phyloP scores from a whole-genome alignment of 176 grass and related monocot genomes.

The Oryza punctata region DNA sequence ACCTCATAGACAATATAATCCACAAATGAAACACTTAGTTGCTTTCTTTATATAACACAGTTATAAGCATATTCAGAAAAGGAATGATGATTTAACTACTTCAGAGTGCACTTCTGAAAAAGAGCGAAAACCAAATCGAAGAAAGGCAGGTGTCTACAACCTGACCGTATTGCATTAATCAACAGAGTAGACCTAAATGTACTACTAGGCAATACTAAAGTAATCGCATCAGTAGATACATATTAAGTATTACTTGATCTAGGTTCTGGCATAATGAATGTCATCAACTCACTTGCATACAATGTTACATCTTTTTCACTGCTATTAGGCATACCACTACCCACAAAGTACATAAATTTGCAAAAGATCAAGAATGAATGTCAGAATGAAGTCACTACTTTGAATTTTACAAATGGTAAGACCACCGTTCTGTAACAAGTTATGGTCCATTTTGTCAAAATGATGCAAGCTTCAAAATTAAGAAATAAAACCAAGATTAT shows the following conservation, averaged over 20 bases:
- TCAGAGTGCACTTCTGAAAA: neutral
- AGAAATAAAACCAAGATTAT: constrained; percentile 7
- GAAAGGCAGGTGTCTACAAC: neutral
- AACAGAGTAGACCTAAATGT: constrained; percentile 16
- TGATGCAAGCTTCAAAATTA: constrained; percentile 1
- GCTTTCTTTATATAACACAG: neutral
- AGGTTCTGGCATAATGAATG: constrained; percentile 19
- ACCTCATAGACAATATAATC: constrained; percentile 2
- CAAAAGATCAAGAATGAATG: neutral
- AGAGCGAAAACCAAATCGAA: constrained; percentile 1
- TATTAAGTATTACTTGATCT: neutral
- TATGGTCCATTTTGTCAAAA: constrained; percentile 3
- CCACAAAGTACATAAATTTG: neutral
- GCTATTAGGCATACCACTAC: constrained; percentile 23
- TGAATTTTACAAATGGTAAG: constrained; percentile 4
- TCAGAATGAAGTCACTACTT: neutral
- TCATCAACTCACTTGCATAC: neutral
- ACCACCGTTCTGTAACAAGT: neutral
- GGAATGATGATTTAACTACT: neutral
- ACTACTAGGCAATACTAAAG: neutral
- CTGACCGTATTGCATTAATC: neutral
- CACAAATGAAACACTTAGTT: neutral
- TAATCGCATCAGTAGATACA: neutral
- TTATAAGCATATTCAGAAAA: neutral
- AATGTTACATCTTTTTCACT: constrained; percentile 10